A percentile compares a stretch with the other conserved stretches of the same genome.
Conservation (phyloP, 1,284 basidiomycete genomes). For the Pseudozyma pruni region DNA sequence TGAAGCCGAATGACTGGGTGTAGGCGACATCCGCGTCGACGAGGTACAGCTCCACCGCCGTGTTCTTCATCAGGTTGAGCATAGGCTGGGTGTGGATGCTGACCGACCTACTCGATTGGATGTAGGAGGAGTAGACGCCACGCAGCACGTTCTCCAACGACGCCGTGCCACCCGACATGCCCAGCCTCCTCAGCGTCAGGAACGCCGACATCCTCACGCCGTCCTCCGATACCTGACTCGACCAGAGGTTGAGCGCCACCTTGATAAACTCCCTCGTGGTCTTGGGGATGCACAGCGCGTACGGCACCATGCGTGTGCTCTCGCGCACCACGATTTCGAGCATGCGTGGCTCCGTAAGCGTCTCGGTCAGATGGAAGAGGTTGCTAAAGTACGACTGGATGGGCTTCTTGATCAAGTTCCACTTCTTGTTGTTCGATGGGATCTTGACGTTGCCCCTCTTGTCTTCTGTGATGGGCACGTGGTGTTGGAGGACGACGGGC, state of each 20-base stretch:
- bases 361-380: conserved; percentile 59
- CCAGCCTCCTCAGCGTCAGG: conserved; percentile 83
- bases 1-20: conserved; percentile 95
- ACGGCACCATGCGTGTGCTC: conserved; percentile 65
- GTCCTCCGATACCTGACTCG: conserved; percentile 76
- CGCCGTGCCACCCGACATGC: conserved; percentile 80
- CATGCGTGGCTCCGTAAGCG: conserved; percentile 65
- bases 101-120: conserved; percentile 84
- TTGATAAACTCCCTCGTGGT: conserved; percentile 61
- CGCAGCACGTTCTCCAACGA: conserved; percentile 88
- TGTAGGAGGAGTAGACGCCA: conserved; percentile 85
- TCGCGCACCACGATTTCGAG: conserved; percentile 72
- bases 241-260: conserved; percentile 72
- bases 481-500: conserved; percentile 86
- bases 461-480: conserved; percentile 82
- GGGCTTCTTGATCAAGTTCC: conserved; percentile 81
- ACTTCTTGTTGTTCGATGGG: conserved; percentile 68
- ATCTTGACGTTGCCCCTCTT: conserved; percentile 69
- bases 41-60: conserved; percentile 89
- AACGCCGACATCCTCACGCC: conserved; percentile 87
- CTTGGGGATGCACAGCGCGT: conserved; percentile 57
- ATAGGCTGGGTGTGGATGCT: conserved; percentile 87
- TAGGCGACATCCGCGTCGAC: conserved; percentile 77
- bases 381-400: conserved; percentile 75
- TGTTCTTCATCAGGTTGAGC: conserved; percentile 98